phyloP scores from a whole-genome alignment of 2,329 filamentous ascomycete genomes.

The Phaeosphaeriaceae sp. region DNA sequence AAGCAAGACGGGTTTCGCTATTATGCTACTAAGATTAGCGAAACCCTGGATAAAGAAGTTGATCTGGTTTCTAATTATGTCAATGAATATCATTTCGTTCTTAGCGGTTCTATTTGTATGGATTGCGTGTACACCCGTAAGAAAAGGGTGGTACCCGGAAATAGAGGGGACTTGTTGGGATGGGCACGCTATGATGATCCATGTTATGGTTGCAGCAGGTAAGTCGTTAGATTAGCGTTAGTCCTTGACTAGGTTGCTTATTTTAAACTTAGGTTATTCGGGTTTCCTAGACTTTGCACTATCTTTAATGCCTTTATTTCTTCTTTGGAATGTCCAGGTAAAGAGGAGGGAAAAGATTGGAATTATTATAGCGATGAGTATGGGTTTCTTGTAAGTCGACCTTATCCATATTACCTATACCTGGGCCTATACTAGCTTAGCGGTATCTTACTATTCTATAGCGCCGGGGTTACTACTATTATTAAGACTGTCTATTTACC shows the following conservation, averaged over 20 bases:
- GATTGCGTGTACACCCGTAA: constrained; percentile 11
- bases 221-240: not conserved
- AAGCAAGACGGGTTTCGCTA: constrained; percentile 18
- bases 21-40: constrained; percentile 16
- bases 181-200: constrained; percentile 6
- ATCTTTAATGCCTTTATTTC: constrained; percentile 13
- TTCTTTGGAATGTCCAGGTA: constrained; percentile 16
- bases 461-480: no score
- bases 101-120: constrained; percentile 9
- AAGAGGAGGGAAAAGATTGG: constrained; percentile 16
- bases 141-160: constrained; percentile 12
- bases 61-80: constrained; percentile 14
- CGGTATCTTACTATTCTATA: no score
- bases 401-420: not conserved
- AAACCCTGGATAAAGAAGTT: constrained; percentile 9
- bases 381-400: constrained; percentile 13
- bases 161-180: constrained; percentile 10
- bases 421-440: not conserved
- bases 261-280: constrained; percentile 10
- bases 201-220: constrained; percentile 11
- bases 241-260: constrained; percentile 3
- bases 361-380: constrained; percentile 17
- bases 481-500: no score
- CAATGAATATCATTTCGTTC: constrained; percentile 9
- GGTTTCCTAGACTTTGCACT: constrained; percentile 16